Evolutionary conservation across 768 basidiomycete genomes (phyloP).

Genomic region (Kwoniella dejecticola): DNA sequence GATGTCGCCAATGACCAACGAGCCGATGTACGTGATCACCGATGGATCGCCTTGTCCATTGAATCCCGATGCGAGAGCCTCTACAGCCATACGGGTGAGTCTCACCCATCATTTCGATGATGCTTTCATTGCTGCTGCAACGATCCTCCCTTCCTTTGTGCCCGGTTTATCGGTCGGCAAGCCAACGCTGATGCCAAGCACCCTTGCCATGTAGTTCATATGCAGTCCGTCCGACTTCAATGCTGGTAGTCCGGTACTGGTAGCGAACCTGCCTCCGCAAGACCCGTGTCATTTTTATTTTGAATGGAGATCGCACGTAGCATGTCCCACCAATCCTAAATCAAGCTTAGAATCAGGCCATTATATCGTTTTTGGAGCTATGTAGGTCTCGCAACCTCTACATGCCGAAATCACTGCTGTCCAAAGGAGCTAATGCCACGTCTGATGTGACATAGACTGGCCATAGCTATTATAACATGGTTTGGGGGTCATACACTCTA

Average conservation of each 20-base stretch:
- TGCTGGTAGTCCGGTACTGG: slow-evolving; percentile 62
- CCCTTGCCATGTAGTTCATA: slow-evolving; percentile 60
- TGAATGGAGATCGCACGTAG: slow-evolving; percentile 84
- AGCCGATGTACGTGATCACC: slow-evolving; percentile 64
- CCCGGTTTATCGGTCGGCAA: too few relatives aligned
- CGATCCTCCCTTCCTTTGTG: neutral
- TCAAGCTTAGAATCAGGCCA: slow-evolving; percentile 59
- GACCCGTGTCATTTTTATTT: slow-evolving; percentile 72
- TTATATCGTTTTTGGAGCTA: slow-evolving; percentile 63
- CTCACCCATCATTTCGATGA: neutral
- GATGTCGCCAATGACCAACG: slow-evolving; percentile 59
- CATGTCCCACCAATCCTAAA: slow-evolving; percentile 68
- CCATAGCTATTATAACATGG: slow-evolving; percentile 66
- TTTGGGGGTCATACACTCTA: slow-evolving; percentile 71
- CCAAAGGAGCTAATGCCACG: too few relatives aligned
- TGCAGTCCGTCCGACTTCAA: slow-evolving; percentile 70
- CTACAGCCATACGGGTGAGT: slow-evolving; percentile 62
- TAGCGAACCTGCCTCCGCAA: slow-evolving; percentile 66
- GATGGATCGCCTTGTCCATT: slow-evolving; percentile 68
- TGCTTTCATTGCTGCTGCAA: neutral
- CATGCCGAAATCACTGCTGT: too few relatives aligned
- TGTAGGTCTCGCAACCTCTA: slow-evolving; percentile 62
- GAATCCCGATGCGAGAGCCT: slow-evolving; percentile 61
- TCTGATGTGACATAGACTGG: slow-evolving; percentile 58
- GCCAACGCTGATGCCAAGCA: neutral